Percentiles rank a stretch among this genome's conserved stretches.
These are phyloP conservation scores for Exophiala bonariae DNA, from an alignment of 2,329 filamentous ascomycete species.

Conservation along the genomic window DNA sequence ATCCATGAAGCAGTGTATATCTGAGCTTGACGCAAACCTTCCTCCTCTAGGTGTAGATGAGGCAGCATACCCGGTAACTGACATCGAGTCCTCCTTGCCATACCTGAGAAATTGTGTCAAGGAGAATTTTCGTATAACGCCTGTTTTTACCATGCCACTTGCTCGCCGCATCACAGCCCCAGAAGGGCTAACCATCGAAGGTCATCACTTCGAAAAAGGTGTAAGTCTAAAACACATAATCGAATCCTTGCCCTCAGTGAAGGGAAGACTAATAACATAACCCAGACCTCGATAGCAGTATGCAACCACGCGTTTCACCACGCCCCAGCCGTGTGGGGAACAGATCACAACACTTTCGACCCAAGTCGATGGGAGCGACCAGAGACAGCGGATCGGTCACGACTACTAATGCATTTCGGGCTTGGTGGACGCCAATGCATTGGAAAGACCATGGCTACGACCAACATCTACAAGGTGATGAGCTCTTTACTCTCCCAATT, in stretches of 20 bases:
- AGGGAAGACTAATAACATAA: neutral
- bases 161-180: constrained; percentile 30
- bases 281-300: constrained; percentile 33
- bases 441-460: constrained; percentile 36
- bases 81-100: constrained; percentile 29
- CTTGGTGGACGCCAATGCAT: constrained; percentile 36
- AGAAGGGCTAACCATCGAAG: constrained; percentile 29
- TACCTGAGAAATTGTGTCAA: constrained; percentile 32
- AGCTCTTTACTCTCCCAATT: constrained; percentile 34
- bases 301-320: constrained; percentile 39
- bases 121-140: constrained; percentile 37
- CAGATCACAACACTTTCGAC: constrained; percentile 34
- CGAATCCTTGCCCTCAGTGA: neutral
- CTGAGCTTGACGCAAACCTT: constrained; percentile 21
- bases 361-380: constrained; percentile 32
- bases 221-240: constrained; percentile 23
- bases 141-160: constrained; percentile 37
- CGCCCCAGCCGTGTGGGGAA: constrained; percentile 34
- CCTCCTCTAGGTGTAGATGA: constrained; percentile 3
- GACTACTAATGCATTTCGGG: constrained; percentile 38
- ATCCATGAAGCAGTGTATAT: constrained; percentile 24
- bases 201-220: constrained; percentile 29
- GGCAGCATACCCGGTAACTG: constrained; percentile 28
- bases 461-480: constrained; percentile 37
- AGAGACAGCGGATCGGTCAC: constrained; percentile 17